Evolutionary conservation across 768 basidiomycete species (phyloP).

Genomic region (Leucosporidium scottii): DNA sequence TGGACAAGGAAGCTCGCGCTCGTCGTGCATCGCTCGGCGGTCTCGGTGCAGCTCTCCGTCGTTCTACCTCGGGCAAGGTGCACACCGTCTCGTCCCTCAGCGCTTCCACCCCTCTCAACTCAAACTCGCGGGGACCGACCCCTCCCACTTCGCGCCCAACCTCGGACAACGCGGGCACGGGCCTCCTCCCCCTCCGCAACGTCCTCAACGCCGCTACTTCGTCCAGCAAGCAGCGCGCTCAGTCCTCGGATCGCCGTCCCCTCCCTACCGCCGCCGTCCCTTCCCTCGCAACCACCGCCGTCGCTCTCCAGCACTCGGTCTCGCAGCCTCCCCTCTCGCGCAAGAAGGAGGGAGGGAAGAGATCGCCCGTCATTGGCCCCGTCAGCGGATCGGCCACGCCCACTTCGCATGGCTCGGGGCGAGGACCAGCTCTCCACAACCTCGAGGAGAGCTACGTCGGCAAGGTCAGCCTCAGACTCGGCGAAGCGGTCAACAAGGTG

Average conservation of each 20-base stretch:
- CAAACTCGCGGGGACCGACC: not conserved
- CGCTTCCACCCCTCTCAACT: not conserved
- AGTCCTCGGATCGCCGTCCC: constrained; percentile 14
- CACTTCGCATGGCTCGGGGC: not conserved
- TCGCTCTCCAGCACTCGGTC: not conserved
- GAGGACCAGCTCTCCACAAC: constrained; percentile 15
- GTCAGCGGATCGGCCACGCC: constrained; percentile 1
- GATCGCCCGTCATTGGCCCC: not conserved
- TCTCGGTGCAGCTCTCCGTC: not conserved
- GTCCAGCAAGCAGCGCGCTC: constrained; percentile 4
- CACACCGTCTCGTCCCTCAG: constrained; percentile 12
- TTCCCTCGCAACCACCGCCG: not conserved
- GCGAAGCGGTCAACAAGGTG: constrained; percentile 33
- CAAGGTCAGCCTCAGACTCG: constrained; percentile 26
- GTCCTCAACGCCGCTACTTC: not conserved
- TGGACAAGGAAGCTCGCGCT: not conserved
- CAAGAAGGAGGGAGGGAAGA: too few species aligned
- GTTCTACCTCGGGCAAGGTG: constrained; percentile 4
- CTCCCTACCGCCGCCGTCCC: not conserved
- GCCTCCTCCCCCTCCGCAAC: not conserved
- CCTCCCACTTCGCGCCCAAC: constrained; percentile 1
- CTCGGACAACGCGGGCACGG: constrained; percentile 4
- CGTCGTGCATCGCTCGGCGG: not conserved
- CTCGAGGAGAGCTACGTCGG: constrained; percentile 32
- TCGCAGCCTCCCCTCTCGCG: constrained; percentile 19